A percentile compares a stretch with the other conserved stretches of the same genome.
These are phyloP conservation scores for Aspergillus oerlinghausenensis DNA, from an alignment of 2,329 filamentous ascomycete species.

Conservation along the genomic window DNA sequence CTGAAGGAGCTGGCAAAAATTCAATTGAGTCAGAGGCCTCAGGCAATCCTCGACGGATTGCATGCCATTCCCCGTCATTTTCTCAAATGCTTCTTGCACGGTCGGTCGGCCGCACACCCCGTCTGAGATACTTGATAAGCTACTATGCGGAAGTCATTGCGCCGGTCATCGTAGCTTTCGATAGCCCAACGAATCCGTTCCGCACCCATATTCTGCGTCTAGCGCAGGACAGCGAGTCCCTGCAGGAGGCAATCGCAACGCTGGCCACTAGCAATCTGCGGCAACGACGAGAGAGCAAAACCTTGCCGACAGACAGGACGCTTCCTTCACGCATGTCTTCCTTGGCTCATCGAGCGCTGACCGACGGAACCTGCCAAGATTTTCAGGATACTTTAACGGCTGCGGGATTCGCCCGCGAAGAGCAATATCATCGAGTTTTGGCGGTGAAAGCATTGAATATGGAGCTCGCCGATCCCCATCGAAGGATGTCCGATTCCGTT, in stretches of 20 bases:
- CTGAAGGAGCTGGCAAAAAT: constrained; percentile 2
- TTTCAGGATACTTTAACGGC: constrained; percentile 40
- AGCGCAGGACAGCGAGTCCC: constrained; percentile 69
- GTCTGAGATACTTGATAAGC: constrained; percentile 84
- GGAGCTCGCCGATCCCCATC: constrained; percentile 70
- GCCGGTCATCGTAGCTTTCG: constrained; percentile 85
- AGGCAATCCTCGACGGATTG: constrained; percentile 12
- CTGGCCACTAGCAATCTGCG: constrained; percentile 84
- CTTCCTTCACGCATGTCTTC: constrained; percentile 47
- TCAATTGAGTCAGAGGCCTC: background rate
- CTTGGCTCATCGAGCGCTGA: constrained; percentile 42
- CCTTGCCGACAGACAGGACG: constrained; percentile 50
- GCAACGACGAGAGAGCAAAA: constrained; percentile 62
- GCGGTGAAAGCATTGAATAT: constrained; percentile 80
- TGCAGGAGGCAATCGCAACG: constrained; percentile 91
- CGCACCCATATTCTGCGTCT: constrained; percentile 75
- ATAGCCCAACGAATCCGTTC: constrained; percentile 80
- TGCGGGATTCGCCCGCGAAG: constrained; percentile 65
- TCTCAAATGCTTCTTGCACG: constrained; percentile 35
- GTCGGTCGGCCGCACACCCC: constrained; percentile 62
- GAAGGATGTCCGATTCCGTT: constrained; percentile 78
- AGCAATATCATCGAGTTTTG: constrained; percentile 77
- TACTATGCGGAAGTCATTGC: constrained; percentile 93
- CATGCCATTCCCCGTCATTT: constrained; percentile 27
- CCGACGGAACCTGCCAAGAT: constrained; percentile 33